Evolutionary conservation across 2,329 filamentous ascomycete species (phyloP), one percentile per base, ranked within the genome.

Genomic region (Trichophyton schoenleinii): DNA sequence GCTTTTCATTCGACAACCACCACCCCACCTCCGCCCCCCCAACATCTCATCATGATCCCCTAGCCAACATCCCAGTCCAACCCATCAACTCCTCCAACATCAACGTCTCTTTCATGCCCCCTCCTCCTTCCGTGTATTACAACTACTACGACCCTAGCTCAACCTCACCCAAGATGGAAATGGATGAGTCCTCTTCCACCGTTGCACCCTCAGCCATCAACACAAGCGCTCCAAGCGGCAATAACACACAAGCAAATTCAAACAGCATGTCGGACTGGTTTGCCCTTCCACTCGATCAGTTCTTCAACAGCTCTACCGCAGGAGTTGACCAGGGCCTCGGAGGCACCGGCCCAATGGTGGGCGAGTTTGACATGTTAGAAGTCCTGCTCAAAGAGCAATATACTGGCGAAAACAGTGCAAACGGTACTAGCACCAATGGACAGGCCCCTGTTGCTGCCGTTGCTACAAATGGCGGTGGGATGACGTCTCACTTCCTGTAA

Each of bases 341-440:
- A 60, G 82, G 84, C 22, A 82, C 79, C 20, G 83, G 83, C 0
- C 82, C 82, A n/a, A 82, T 83, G 71, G 75, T 86, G 13, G 82
- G 81, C 1, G 81, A 77, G 53, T 76, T 76, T 60, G 77, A 79
- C 62, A 77, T 78, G 75, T 66, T 79, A n/a, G 76, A 78, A 64
- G 73, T 78, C 4, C 68, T 78, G 13, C 69, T 77, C 28, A 76
- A 77, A 57, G 74, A 77, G 65, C 72, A 73, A 31, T 74, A 74
- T 63, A 64, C 63, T 42, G 71, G 73, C 58, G 70, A 69, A 9
- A 68, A 68, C 48, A 67, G 64, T 7, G 62, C 52, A 3, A 58
- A 53, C 20, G 52, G 52, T n/a, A 20, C 52, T 4, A 28, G 52
- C 13, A 9, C 52, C 15, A 55, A 55, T n/a, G 58, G 44, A 9